These are phyloP conservation scores for Uncinocarpus reesii DNA, from an alignment of 2,329 filamentous ascomycete species.

Conservation along the genomic window DNA sequence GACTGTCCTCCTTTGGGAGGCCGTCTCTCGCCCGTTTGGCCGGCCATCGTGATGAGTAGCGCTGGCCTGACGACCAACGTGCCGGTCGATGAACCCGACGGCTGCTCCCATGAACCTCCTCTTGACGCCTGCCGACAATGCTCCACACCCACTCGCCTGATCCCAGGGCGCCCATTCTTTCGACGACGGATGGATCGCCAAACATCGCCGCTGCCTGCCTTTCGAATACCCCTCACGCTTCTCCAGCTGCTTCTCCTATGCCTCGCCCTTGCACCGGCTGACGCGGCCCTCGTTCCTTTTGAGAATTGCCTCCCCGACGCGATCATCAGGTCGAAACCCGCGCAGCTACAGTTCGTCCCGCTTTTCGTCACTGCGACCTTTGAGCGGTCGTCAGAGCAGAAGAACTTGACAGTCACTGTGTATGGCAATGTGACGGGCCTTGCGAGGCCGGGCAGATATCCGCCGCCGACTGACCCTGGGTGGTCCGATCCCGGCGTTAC, in stretches of 20 bases:
- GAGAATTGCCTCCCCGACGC: constrained; percentile 65
- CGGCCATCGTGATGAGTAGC: constrained; percentile 13
- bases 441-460: constrained; percentile 47
- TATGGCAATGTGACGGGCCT: constrained; percentile 87
- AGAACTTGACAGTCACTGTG: constrained; percentile 58
- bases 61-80: not conserved
- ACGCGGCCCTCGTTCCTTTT: constrained; percentile 63
- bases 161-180: not conserved
- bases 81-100: constrained; percentile 1
- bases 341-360: constrained; percentile 69
- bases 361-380: constrained; percentile 52
- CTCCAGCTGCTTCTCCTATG: constrained; percentile 7
- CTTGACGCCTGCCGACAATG: constrained; percentile 2
- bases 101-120: not conserved
- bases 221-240: not conserved
- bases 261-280: constrained; percentile 20
- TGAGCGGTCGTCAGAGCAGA: constrained; percentile 43
- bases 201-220: not conserved
- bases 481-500: constrained; percentile 54
- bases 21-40: constrained; percentile 10
- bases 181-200: constrained; percentile 7
- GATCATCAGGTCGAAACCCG: constrained; percentile 49
- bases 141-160: not conserved
- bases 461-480: constrained; percentile 46
- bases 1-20: constrained; percentile 17